These are phyloP conservation scores for Clarireedia monteithiana DNA, from an alignment of 2,329 filamentous ascomycete species.

Conservation along the genomic window DNA sequence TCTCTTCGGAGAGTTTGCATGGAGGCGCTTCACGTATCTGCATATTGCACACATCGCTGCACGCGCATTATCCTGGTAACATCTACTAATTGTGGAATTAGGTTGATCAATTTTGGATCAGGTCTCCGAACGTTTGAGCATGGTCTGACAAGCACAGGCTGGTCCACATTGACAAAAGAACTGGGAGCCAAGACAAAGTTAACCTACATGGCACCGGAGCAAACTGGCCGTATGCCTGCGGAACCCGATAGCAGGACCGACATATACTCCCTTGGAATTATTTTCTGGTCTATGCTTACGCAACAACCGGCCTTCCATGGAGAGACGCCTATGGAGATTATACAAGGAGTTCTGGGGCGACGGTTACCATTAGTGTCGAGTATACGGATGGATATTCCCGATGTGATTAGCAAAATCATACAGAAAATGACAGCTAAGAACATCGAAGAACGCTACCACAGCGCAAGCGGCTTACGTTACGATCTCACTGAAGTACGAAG, in stretches of 20 bases:
- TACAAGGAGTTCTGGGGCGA: slow-evolving; percentile 78
- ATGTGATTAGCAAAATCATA: slow-evolving; percentile 73
- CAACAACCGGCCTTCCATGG: slow-evolving; percentile 76
- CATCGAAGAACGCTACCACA: slow-evolving; percentile 82
- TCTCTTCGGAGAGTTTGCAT: too few relatives aligned
- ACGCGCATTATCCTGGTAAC: too few relatives aligned
- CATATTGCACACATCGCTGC: too few relatives aligned
- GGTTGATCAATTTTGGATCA: slow-evolving; percentile 74
- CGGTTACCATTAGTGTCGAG: slow-evolving; percentile 70
- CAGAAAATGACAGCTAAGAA: slow-evolving; percentile 89
- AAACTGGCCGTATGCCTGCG: slow-evolving; percentile 85
- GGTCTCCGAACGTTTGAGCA: slow-evolving; percentile 86
- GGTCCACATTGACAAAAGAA: slow-evolving; percentile 76
- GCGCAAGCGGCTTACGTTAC: slow-evolving; percentile 74
- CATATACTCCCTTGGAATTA: slow-evolving; percentile 82
- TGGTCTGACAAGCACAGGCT: slow-evolving; percentile 76
- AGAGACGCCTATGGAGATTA: slow-evolving; percentile 75
- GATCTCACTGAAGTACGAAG: slow-evolving; percentile 70
- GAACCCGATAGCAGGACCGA: slow-evolving; percentile 90
- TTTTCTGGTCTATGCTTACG: slow-evolving; percentile 82
- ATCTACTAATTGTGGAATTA: not conserved
- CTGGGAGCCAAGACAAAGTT: slow-evolving; percentile 82
- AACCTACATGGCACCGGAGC: slow-evolving; percentile 87
- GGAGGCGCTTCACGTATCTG: too few relatives aligned
- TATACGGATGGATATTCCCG: slow-evolving; percentile 74